phyloP scores from a whole-genome alignment of 2,329 filamentous ascomycete genomes.

The Zymoseptoria ardabiliae region DNA sequence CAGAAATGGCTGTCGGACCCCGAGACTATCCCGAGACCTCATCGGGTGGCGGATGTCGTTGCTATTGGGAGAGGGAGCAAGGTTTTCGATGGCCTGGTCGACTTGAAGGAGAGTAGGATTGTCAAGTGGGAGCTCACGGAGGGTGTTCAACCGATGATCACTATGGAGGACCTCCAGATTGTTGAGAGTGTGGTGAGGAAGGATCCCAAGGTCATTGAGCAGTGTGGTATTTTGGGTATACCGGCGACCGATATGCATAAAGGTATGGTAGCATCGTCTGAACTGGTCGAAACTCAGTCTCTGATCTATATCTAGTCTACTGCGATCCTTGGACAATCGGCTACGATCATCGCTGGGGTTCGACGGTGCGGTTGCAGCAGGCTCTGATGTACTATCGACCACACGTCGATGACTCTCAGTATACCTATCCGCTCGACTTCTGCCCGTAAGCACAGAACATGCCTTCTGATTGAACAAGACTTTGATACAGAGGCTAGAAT shows the following conservation, averaged over 20 bases:
- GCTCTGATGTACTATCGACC: constrained; percentile 94
- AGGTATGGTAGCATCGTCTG: constrained; percentile 6
- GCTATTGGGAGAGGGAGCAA: constrained; percentile 72
- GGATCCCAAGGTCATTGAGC: constrained; percentile 82
- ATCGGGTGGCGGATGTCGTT: constrained; percentile 72
- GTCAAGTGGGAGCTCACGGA: constrained; percentile 67
- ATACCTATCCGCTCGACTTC: constrained; percentile 86
- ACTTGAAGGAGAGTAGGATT: constrained; percentile 60
- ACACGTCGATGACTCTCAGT: constrained; percentile 77
- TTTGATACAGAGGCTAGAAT: not conserved
- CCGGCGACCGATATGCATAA: constrained; percentile 82
- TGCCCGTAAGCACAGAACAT: constrained; percentile 48
- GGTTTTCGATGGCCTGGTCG: constrained; percentile 75
- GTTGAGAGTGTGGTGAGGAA: constrained; percentile 70
- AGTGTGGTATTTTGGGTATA: constrained; percentile 77
- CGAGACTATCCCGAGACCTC: constrained; percentile 53
- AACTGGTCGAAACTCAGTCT: not conserved
- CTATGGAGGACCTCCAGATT: constrained; percentile 77
- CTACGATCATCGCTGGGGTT: constrained; percentile 85
- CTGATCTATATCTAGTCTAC: constrained; percentile 51
- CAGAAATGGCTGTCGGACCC: constrained; percentile 66
- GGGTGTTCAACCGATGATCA: constrained; percentile 80
- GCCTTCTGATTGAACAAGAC: not conserved
- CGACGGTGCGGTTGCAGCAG: constrained; percentile 71
- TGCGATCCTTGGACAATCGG: constrained; percentile 96